Percentiles rank a stretch among this genome's conserved stretches.
Evolutionary conservation across 2,329 filamentous ascomycete species (phyloP).

Genomic region (Alternaria metachromatica): DNA sequence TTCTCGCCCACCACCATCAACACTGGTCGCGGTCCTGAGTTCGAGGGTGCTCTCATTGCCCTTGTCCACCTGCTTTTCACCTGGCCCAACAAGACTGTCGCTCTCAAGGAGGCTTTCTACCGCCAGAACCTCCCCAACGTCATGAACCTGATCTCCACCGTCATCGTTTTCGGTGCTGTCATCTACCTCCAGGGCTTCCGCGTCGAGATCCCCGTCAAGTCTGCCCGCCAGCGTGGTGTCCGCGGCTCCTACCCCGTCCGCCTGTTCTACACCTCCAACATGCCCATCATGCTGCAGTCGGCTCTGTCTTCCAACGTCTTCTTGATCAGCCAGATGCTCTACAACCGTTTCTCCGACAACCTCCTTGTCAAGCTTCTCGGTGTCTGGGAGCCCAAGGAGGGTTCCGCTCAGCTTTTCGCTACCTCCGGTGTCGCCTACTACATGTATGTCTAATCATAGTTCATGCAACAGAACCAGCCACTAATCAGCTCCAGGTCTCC

Average conservation of each 20-base stretch:
- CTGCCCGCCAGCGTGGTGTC: slow-evolving; percentile 96
- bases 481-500: slow-evolving; percentile 65
- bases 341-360: slow-evolving; percentile 99
- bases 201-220: slow-evolving; percentile 99
- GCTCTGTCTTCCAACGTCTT: slow-evolving; percentile 99
- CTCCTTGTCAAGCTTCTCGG: slow-evolving; percentile 95
- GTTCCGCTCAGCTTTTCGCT: slow-evolving; percentile 93
- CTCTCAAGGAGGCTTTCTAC: slow-evolving; percentile 98
- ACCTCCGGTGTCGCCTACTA: slow-evolving; percentile 96
- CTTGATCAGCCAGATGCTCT: slow-evolving; percentile 98
- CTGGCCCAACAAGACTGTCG: slow-evolving; percentile 99
- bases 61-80: slow-evolving; percentile 98
- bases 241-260: slow-evolving; percentile 97
- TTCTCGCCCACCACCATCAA: slow-evolving; percentile 99
- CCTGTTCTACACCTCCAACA: slow-evolving; percentile 99
- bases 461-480: neutral
- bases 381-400: slow-evolving; percentile 97
- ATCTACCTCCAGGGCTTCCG: slow-evolving; percentile 99
- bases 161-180: slow-evolving; percentile 92
- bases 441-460: slow-evolving; percentile 63
- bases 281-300: slow-evolving; percentile 99
- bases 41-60: slow-evolving; percentile 97
- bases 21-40: slow-evolving; percentile 98
- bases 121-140: slow-evolving; percentile 99
- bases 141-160: slow-evolving; percentile 95